phyloP scores from a whole-genome alignment of 441 rosid species.

The Viola pubescens region DNA sequence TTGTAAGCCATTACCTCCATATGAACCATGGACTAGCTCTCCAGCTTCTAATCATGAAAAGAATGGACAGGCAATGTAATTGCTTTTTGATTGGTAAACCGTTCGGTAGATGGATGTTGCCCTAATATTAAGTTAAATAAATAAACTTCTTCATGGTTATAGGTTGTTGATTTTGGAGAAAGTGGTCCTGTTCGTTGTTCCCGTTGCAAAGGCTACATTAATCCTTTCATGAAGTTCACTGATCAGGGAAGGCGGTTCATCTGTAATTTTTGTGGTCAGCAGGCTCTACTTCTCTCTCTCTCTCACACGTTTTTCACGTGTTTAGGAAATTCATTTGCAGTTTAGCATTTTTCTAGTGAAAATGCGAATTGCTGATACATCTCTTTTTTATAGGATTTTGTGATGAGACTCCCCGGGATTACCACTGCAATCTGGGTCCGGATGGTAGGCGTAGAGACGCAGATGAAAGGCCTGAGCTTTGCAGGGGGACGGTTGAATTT shows the following conservation, averaged over 20 bases:
- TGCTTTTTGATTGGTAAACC: not conserved
- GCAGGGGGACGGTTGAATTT: slow-evolving; percentile 92
- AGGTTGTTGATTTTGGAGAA: slow-evolving; percentile 92
- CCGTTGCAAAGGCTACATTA: slow-evolving; percentile 80
- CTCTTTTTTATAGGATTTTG: slow-evolving; percentile 55
- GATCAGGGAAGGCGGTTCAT: slow-evolving; percentile 75
- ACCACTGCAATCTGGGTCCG: slow-evolving; percentile 94
- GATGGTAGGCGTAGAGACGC: slow-evolving; percentile 98
- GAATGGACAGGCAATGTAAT: not conserved
- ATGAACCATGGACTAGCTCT: too few relatives aligned
- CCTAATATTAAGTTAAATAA: too few relatives aligned
- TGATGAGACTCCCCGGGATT: slow-evolving; percentile 88
- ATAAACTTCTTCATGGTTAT: slow-evolving; percentile 12
- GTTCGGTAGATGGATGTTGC: too few relatives aligned
- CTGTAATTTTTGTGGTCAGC: slow-evolving; percentile 75
- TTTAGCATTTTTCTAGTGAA: too few relatives aligned
- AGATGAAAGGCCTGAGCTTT: slow-evolving; percentile 95
- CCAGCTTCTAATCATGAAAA: not conserved
- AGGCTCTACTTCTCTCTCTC: not conserved
- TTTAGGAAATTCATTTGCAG: not conserved
- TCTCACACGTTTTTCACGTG: not conserved
- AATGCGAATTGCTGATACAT: slow-evolving; percentile 5
- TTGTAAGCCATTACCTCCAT: too few relatives aligned
- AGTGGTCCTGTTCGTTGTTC: slow-evolving; percentile 79
- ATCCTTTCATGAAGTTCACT: slow-evolving; percentile 73